Evolutionary conservation across 2,329 filamentous ascomycete genomes (phyloP), one percentile per base, ranked within the genome.

Genomic region (Aspergillus sp.): DNA sequence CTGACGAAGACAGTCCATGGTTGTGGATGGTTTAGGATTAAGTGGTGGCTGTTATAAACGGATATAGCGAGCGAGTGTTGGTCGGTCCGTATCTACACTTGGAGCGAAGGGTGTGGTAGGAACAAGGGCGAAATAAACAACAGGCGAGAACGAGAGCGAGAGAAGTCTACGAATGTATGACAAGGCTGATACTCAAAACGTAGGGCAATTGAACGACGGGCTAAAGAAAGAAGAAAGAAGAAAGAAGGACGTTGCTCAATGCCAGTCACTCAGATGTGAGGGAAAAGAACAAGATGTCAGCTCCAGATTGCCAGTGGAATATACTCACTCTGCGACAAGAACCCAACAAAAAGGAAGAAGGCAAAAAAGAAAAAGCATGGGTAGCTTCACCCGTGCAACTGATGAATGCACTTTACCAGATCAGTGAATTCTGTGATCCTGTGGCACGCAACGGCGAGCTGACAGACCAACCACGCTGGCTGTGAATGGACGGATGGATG

Each of bases 1-100:
- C 52, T 69, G 67, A 45, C 67, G 64, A 49, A 73, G 69, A 55
- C 71, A 73, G 45, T 67, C 69, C 68, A 72, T 71, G 16, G 34
- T 50, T 32, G 34, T 31, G 20, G 16, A n/a, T 31, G n/a, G 20
- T 23, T 40, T 42, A 34, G 23, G 5, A 45, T 14, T n/a, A 25
- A 32, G 36, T n/a, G n/a, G n/a, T n/a, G 31, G 48, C 32, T 29
- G 45, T 31, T 17, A 29, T 40, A 25, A 45, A 46, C 43, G 40
- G 34, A n/a, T 17, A 17, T 38, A 38, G 7, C 7, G 34, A 40
- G 25, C 44, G 46, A 40, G 14, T 43, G n/a, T 19, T 19, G 48
- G 29, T 45, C 48, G 41, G 41, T 45, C 25, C 13, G 34, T 50
- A 50, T 50, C 40, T 50, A 50, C 48, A 50, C 48, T 34, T 43